phyloP scores from a whole-genome alignment of 495 filamentous ascomycete genomes.

The Tuber borchii region DNA sequence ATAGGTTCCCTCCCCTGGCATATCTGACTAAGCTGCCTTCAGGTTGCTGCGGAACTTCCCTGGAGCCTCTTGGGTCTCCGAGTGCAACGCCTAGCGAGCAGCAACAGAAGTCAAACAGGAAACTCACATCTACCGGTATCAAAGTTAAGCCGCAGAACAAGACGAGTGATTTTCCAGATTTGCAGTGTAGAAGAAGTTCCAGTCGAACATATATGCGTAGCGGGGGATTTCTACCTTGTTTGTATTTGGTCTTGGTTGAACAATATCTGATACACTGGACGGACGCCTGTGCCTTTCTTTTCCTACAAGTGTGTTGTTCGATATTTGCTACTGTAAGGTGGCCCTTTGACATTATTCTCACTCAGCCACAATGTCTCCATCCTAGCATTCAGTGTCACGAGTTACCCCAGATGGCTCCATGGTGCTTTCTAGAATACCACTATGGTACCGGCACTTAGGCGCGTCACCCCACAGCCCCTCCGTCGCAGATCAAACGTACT shows the following conservation, averaged over 20 bases:
- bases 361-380: not conserved
- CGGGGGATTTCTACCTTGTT: too few relatives aligned
- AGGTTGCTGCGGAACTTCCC: conserved; percentile 5
- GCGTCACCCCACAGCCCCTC: not conserved
- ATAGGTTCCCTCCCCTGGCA: conserved; percentile 6
- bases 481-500: not conserved
- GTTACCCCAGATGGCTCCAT: not conserved
- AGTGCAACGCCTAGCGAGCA: not conserved
- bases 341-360: not conserved
- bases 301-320: not conserved
- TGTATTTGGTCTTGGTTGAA: too few relatives aligned
- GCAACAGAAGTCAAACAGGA: too few relatives aligned
- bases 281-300: not conserved
- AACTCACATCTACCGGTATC: not conserved
- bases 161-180: not conserved
- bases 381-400: not conserved
- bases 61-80: not conserved
- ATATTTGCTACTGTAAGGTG: not conserved
- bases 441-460: not conserved
- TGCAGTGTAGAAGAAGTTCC: not conserved
- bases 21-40: conserved; percentile 27
- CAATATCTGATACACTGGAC: not conserved
- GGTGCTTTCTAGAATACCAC: too few relatives aligned
- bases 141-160: not conserved
- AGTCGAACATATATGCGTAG: too few relatives aligned